Percentiles rank a stretch among this genome's conserved stretches.
These are phyloP conservation scores for Wickerhamiella domercqiae DNA, from an alignment of 805 yeast genomes.

Conservation along the genomic window DNA sequence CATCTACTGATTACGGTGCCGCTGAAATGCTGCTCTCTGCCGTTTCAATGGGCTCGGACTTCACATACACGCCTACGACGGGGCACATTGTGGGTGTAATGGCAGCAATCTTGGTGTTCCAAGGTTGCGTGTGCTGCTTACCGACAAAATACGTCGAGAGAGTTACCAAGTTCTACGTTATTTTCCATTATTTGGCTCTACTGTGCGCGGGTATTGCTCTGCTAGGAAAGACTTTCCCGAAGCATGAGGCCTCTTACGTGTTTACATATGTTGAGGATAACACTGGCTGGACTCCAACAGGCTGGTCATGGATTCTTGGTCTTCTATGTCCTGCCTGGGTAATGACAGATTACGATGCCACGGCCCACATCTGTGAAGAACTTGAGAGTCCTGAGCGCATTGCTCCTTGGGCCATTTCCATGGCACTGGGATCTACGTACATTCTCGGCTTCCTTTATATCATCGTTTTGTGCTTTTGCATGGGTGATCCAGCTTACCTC, in stretches of 20 bases:
- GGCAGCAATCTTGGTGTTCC: slow-evolving; percentile 32
- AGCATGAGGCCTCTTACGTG: slow-evolving; percentile 31
- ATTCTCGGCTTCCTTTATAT: slow-evolving; percentile 21
- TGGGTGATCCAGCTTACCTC: slow-evolving; percentile 17
- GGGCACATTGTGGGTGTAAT: slow-evolving; percentile 18
- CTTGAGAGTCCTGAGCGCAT: slow-evolving; percentile 37
- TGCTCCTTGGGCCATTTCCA: slow-evolving; percentile 44
- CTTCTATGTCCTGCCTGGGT: slow-evolving; percentile 28
- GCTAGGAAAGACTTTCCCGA: slow-evolving; percentile 36
- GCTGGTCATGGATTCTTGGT: slow-evolving; percentile 47
- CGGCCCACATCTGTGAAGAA: slow-evolving; percentile 60
- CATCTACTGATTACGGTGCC: slow-evolving; percentile 23
- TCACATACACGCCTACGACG: slow-evolving; percentile 19
- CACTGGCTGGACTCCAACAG: slow-evolving; percentile 36
- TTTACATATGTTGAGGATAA: slow-evolving; percentile 32
- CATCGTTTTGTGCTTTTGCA: slow-evolving; percentile 20
- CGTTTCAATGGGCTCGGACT: slow-evolving; percentile 21
- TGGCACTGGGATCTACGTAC: slow-evolving; percentile 27
- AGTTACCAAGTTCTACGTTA: slow-evolving; percentile 35
- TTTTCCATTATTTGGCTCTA: slow-evolving; percentile 33
- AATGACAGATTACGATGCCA: slow-evolving; percentile 61
- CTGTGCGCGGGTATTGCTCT: slow-evolving; percentile 38
- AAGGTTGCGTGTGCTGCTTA: slow-evolving; percentile 35
- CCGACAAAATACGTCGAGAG: slow-evolving; percentile 36
- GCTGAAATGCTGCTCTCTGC: slow-evolving; percentile 23